Percentiles rank a stretch among this genome's conserved stretches.
These are phyloP conservation scores for Poronia punctata DNA, from an alignment of 495 filamentous ascomycete genomes.

Conservation along the genomic window DNA sequence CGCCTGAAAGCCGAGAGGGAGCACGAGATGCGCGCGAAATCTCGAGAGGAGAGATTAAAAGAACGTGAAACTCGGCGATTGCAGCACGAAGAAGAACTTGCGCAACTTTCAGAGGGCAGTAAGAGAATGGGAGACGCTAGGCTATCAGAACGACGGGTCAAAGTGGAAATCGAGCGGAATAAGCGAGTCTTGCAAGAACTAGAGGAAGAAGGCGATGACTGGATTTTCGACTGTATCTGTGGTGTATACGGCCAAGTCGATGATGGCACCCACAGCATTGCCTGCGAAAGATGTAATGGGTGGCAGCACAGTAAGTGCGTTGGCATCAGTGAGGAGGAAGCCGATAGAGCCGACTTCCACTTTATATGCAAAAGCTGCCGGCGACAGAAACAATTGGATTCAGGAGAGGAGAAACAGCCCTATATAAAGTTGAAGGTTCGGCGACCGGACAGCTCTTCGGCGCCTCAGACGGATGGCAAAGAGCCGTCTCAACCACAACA, in stretches of 20 bases:
- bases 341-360: conserved; percentile 79
- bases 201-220: conserved; percentile 68
- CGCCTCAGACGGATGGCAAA: conserved; percentile 10
- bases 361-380: conserved; percentile 79
- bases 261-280: conserved; percentile 85
- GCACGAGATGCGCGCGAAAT: conserved; percentile 73
- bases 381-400: conserved; percentile 50
- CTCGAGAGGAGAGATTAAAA: conserved; percentile 72
- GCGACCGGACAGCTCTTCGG: conserved; percentile 45
- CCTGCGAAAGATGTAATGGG: conserved; percentile 91
- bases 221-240: conserved; percentile 93
- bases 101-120: conserved; percentile 69
- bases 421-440: conserved; percentile 68
- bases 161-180: conserved; percentile 68
- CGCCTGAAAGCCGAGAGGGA: conserved; percentile 64
- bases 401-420: conserved; percentile 39
- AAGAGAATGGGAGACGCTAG: conserved; percentile 57
- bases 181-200: conserved; percentile 67
- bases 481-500: conserved; percentile 10
- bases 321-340: conserved; percentile 66
- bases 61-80: conserved; percentile 77
- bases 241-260: conserved; percentile 85
- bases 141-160: conserved; percentile 69
- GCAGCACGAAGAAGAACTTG: conserved; percentile 75
- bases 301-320: conserved; percentile 96